Base-by-base conservation (phyloP, 495 filamentous ascomycete genomes). In the Trichoderma gamsii region DNA sequence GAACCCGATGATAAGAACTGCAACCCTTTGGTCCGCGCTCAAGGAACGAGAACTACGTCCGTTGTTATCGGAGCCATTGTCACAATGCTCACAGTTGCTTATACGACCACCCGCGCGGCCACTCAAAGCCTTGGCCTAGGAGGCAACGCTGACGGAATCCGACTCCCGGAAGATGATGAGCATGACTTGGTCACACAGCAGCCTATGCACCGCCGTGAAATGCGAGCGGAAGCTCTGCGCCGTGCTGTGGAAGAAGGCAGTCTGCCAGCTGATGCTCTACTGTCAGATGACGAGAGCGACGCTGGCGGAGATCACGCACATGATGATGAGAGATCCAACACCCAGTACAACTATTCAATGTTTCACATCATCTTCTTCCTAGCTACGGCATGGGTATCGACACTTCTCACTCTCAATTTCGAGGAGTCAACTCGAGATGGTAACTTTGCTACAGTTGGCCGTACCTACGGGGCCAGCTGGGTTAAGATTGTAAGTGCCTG, bases 291-390 rank as follows among this genome's bases (percentile, higher is more conserved):
- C 63, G 89, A 93, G 65, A 81, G 81, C 56, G 82, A 85, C 21
- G 81, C 82, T n/a, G 79, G 87, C 66, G 84, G 83, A 25, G 83
- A 80, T 61, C 79, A 85, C 23, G 81, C 80, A n/a, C 86, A 86
- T 68, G 96, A 98, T 72, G 95, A 99, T 73, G 95, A 99, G 80
- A 86, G 90, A 68, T 82, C 84, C 49, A 89, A 87, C 68, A 97
- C 94, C 16, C 94, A 97, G 82, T 99, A 99, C 80, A 96, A 89
- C 78, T 99, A 99, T 79, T 84, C 92, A 8, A 86, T 97, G 38
- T 99, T 99, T 87, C 95, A 99, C 80, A 80, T 98, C 77, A 97
- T 99, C 71, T 99, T 99, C 87, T 89, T 98, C 81, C 82, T 99
- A 8, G 92, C 93, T 11, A 98, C 96, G 0, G 89, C 90, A 52